phyloP scores from a whole-genome alignment of 2,329 filamentous ascomycete species.

The Aspergillus candidus region DNA sequence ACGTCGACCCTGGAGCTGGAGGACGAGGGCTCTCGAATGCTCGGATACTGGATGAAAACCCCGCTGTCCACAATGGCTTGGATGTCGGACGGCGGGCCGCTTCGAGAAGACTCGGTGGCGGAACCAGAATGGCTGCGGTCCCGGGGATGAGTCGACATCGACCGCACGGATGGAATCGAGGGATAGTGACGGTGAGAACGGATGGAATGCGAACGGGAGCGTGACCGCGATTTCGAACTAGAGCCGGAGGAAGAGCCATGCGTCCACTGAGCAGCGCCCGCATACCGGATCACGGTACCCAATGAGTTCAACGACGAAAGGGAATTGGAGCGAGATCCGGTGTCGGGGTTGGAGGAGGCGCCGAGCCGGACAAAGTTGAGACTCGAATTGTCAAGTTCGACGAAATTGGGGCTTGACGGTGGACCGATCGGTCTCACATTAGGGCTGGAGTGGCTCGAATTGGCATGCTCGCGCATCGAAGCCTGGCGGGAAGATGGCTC shows the following conservation, averaged over 20 bases:
- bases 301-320: slow-evolving; percentile 36
- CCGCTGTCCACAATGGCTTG: slow-evolving; percentile 33
- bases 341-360: slow-evolving; percentile 27
- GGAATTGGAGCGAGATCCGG: slow-evolving; percentile 32
- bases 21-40: slow-evolving; percentile 32
- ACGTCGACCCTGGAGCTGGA: slow-evolving; percentile 38
- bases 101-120: slow-evolving; percentile 29
- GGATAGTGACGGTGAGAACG: slow-evolving; percentile 36
- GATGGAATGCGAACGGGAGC: slow-evolving; percentile 28
- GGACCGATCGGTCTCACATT: slow-evolving; percentile 35
- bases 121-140: slow-evolving; percentile 27
- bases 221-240: slow-evolving; percentile 13
- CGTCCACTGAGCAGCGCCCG: slow-evolving; percentile 29
- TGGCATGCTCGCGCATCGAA: slow-evolving; percentile 17
- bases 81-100: slow-evolving; percentile 32
- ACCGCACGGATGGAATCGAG: slow-evolving; percentile 29
- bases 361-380: slow-evolving; percentile 32
- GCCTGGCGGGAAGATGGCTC: slow-evolving; percentile 26
- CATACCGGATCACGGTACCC: slow-evolving; percentile 37
- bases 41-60: slow-evolving; percentile 34
- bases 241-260: slow-evolving; percentile 29
- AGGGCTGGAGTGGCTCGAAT: slow-evolving; percentile 34
- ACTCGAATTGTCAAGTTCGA: slow-evolving; percentile 35
- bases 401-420: slow-evolving; percentile 37
- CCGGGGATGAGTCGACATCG: slow-evolving; percentile 26